These are phyloP conservation scores for Ascomycota sp. DNA, from an alignment of 2,329 filamentous ascomycete species.

Conservation along the genomic window DNA sequence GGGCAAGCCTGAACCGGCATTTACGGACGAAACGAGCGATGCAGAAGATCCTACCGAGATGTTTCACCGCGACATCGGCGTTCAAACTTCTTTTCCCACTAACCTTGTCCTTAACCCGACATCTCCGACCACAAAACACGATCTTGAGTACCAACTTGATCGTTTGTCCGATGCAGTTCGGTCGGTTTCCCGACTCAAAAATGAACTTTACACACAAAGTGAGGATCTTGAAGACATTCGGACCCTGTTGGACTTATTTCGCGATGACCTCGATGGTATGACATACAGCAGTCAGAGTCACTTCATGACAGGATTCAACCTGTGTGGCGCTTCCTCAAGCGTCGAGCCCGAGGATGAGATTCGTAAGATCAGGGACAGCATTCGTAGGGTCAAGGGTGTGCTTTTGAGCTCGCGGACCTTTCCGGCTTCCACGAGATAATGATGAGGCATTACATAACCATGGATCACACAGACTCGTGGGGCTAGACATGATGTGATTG, in stretches of 20 bases:
- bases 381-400: conserved; percentile 60
- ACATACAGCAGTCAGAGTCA: conserved; percentile 22
- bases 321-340: conserved; percentile 22
- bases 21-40: conserved; percentile 19
- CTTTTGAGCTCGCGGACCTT: conserved; percentile 58
- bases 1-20: conserved; percentile 3
- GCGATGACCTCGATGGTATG: conserved; percentile 44
- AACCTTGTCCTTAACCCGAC: conserved; percentile 2
- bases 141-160: conserved; percentile 18
- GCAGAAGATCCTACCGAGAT: conserved; percentile 52
- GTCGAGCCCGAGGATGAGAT: conserved; percentile 49
- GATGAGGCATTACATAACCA: too few relatives aligned
- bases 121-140: conserved; percentile 5
- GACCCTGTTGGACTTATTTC: conserved; percentile 34
- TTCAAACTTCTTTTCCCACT: conserved; percentile 40
- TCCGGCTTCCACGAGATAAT: conserved; percentile 22
- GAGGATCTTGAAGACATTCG: conserved; percentile 30
- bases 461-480: too few relatives aligned
- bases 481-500: too few relatives aligned
- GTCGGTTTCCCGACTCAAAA: conserved; percentile 20
- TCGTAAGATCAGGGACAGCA: conserved; percentile 51
- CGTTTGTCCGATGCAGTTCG: conserved; percentile 22
- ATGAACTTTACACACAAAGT: conserved; percentile 22
- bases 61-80: conserved; percentile 63
- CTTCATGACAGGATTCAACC: conserved; percentile 16